A percentile compares a stretch with the other conserved stretches of the same genome.
phyloP scores from a whole-genome alignment of 495 filamentous ascomycete species.

The Aspergillus cavernicola region DNA sequence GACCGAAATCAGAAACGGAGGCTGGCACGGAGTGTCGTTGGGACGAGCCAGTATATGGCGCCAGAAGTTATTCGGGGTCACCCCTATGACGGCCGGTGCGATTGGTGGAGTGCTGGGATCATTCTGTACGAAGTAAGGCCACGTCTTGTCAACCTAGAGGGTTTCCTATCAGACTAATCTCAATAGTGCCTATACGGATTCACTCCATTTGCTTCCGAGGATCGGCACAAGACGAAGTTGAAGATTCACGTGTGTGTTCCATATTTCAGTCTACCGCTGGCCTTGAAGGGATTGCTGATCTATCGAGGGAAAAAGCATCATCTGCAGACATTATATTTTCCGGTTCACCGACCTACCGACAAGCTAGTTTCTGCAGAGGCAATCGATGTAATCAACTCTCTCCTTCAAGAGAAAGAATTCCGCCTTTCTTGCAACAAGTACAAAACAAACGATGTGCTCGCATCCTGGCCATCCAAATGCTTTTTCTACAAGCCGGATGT shows the following conservation, averaged over 20 bases:
- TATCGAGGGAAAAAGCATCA: slow-evolving; percentile 37
- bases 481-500: slow-evolving; percentile 32
- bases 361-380: slow-evolving; percentile 55
- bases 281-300: slow-evolving; percentile 9
- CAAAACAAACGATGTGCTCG: slow-evolving; percentile 53
- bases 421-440: slow-evolving; percentile 75
- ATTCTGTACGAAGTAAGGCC: slow-evolving; percentile 75
- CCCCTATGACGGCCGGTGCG: slow-evolving; percentile 84
- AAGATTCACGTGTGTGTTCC: slow-evolving; percentile 65
- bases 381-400: slow-evolving; percentile 68
- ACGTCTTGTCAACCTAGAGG: background rate
- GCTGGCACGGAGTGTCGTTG: slow-evolving; percentile 81
- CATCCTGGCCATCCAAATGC: slow-evolving; percentile 28
- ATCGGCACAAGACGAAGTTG: slow-evolving; percentile 72
- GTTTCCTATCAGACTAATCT: background rate
- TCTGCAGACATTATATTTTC: slow-evolving; percentile 57
- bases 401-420: slow-evolving; percentile 72
- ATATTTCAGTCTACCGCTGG: background rate
- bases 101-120: slow-evolving; percentile 94
- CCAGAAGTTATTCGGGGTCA: slow-evolving; percentile 85
- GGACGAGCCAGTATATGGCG: slow-evolving; percentile 97
- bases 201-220: slow-evolving; percentile 83
- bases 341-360: slow-evolving; percentile 48
- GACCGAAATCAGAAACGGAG: slow-evolving; percentile 69
- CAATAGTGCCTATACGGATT: slow-evolving; percentile 77